Evolutionary conservation across 129 eudicot genomes (phyloP), one percentile per base, ranked within the genome.

Genomic region (Tanacetum coccineum): DNA sequence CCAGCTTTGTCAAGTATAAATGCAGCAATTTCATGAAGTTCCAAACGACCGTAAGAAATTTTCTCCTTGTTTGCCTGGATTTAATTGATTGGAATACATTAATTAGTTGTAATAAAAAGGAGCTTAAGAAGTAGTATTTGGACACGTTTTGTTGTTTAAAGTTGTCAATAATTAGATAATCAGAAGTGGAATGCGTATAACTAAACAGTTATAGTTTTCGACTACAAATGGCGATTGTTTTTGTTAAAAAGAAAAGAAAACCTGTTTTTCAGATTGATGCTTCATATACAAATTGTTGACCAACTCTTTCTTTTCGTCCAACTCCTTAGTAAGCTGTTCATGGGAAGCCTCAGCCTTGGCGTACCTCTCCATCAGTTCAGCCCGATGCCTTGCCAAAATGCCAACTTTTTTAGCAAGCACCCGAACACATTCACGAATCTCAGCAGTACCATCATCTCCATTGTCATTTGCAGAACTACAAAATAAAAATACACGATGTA

Each of bases 1-100:
- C 97, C 93, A 1, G 82, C 62, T 8, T 82, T 54, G 73, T 84
- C 89, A 62, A 74, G 95, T 22, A 93, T 79, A 71, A 93, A 93
- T 68, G 96, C 99, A 9, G 95, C 99, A 6, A 89, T 81, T 77
- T 93, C 96, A 12, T 89, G 96, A 68, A 93, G 92, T 67, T 84
- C 99, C 57, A 93, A 79, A 30, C 85, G 89, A 54, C 90, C 81
- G 49, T 86, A 86, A 12, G 96, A 89, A 68, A 93, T 88, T 74
- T 82, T 89, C 81, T 93, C 99, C 70, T 89, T 93, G 82, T 89
- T 93, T 39, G 83, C 95, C 99, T 93, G 81, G 51, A 73, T 0
- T 30, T 17, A 3, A 44, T n/a, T 0, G 58, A 36, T 21, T 5
- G 13, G 40, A 40, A 25, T 36, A 46, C 82, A 36, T 5, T 36